Conservation (phyloP, 768 basidiomycete genomes). For the Podaxis pistillaris region DNA sequence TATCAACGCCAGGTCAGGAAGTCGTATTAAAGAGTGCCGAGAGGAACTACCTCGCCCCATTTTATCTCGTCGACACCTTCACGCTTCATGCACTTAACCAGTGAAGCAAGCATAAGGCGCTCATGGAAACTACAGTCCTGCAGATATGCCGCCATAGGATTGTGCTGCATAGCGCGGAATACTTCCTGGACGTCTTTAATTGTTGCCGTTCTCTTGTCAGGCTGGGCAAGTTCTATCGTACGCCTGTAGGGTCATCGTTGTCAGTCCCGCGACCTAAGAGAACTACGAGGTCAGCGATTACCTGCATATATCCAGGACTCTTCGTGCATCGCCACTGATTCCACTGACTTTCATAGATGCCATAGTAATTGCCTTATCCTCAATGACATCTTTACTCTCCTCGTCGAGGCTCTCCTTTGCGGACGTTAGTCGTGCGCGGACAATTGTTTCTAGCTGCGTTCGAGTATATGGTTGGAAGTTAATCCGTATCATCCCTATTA, state of each 20-base stretch:
- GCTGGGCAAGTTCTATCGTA: slow-evolving; percentile 75
- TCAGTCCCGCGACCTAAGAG: background rate
- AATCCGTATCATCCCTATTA: slow-evolving; percentile 80
- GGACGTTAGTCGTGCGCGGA: slow-evolving; percentile 73
- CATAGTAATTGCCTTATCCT: slow-evolving; percentile 74
- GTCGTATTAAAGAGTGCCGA: background rate
- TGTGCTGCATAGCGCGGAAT: slow-evolving; percentile 84
- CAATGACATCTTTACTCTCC: slow-evolving; percentile 48
- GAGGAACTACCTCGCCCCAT: slow-evolving; percentile 68
- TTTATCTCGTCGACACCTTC: slow-evolving; percentile 87
- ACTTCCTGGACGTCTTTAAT: slow-evolving; percentile 77
- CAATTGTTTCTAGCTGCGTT: slow-evolving; percentile 78
- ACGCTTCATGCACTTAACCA: slow-evolving; percentile 78
- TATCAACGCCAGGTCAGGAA: slow-evolving; percentile 23
- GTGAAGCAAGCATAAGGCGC: slow-evolving; percentile 79
- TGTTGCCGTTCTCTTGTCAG: slow-evolving; percentile 49
- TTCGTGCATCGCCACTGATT: slow-evolving; percentile 92
- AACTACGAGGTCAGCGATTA: slow-evolving; percentile 28
- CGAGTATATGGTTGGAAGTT: slow-evolving; percentile 90
- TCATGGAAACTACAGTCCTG: slow-evolving; percentile 85
- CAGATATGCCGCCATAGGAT: slow-evolving; percentile 83
- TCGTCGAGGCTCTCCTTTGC: slow-evolving; percentile 51
- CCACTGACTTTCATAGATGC: slow-evolving; percentile 69
- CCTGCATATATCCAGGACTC: slow-evolving; percentile 93
- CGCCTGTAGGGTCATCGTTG: slow-evolving; percentile 45